These are phyloP conservation scores for Aureobasidium sp. DNA, from an alignment of 2,329 filamentous ascomycete genomes.

Conservation along the genomic window DNA sequence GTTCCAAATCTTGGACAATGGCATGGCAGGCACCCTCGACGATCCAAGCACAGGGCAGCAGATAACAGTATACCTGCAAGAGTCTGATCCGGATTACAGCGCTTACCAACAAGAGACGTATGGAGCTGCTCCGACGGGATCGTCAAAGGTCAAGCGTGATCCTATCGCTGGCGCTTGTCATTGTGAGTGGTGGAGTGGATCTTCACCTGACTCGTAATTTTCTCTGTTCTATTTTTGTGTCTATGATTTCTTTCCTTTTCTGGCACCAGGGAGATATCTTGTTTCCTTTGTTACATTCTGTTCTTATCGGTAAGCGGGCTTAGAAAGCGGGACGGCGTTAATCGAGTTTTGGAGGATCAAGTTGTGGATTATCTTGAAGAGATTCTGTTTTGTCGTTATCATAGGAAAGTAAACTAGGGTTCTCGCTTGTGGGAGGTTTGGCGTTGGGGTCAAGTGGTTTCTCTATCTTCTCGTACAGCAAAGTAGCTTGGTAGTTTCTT, in stretches of 20 bases:
- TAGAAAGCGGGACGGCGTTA: conserved; percentile 7
- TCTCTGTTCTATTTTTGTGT: conserved; percentile 1
- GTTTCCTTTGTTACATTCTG: neutral
- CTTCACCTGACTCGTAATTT: neutral
- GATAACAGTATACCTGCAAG: conserved; percentile 35
- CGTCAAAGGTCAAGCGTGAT: conserved; percentile 16
- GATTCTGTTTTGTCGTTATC: neutral
- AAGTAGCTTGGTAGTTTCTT: conserved; percentile 2
- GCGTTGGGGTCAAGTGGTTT: neutral
- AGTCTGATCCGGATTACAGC: conserved; percentile 32
- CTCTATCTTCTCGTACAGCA: neutral
- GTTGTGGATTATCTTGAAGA: neutral
- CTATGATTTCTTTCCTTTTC: conserved; percentile 3
- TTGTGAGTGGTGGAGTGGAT: conserved; percentile 31
- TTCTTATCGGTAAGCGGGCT: neutral
- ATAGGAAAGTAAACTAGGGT: neutral
- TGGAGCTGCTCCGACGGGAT: neutral
- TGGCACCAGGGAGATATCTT: conserved; percentile 8
- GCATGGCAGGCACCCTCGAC: conserved; percentile 34
- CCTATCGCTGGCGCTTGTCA: conserved; percentile 27
- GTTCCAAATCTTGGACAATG: conserved; percentile 53
- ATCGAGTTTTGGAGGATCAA: neutral
- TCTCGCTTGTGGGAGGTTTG: neutral
- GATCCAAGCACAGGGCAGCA: conserved; percentile 29
- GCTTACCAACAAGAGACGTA: conserved; percentile 20